Conservation (phyloP, 352 stramenopile species). For the Phytophthora vignae region DNA sequence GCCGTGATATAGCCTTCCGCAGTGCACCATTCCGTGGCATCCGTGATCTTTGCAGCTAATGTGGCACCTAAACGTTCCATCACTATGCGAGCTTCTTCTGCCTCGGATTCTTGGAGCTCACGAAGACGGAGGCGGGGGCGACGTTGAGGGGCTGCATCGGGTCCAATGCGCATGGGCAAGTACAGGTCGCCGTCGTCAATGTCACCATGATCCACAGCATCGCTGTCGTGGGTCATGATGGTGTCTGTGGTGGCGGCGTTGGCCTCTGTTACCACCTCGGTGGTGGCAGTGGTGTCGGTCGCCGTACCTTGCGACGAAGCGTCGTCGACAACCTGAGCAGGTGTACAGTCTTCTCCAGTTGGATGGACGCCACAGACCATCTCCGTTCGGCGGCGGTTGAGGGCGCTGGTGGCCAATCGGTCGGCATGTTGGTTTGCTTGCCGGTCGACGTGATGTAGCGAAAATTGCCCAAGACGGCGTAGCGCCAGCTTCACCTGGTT, state of each 20-base stretch:
- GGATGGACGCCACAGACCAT: conserved; percentile 7
- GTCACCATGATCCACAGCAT: too few relatives aligned
- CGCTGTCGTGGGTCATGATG: too few relatives aligned
- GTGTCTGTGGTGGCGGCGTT: too few relatives aligned
- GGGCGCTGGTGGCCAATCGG: conserved; percentile 16
- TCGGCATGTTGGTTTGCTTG: conserved; percentile 27
- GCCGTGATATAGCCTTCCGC: too few relatives aligned
- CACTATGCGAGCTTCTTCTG: not conserved
- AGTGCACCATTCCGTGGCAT: too few relatives aligned
- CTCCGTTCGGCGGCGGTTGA: not conserved
- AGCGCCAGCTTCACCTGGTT: not conserved
- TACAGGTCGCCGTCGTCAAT: too few relatives aligned
- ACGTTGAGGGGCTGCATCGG: not conserved
- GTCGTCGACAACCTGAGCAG: not conserved
- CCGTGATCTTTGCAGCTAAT: too few relatives aligned
- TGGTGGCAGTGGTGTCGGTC: too few relatives aligned
- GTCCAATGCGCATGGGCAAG: conserved; percentile 5
- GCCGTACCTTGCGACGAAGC: too few relatives aligned
- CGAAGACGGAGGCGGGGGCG: conserved; percentile 15
- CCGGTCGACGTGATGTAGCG: conserved; percentile 29
- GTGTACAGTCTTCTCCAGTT: not conserved
- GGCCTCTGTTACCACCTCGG: too few relatives aligned
- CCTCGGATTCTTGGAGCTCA: not conserved
- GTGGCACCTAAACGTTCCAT: too few relatives aligned
- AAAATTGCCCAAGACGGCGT: not conserved